Base-by-base conservation (phyloP, 2,329 filamentous ascomycete genomes). In the Paracorniculantispora psalliotae region DNA sequence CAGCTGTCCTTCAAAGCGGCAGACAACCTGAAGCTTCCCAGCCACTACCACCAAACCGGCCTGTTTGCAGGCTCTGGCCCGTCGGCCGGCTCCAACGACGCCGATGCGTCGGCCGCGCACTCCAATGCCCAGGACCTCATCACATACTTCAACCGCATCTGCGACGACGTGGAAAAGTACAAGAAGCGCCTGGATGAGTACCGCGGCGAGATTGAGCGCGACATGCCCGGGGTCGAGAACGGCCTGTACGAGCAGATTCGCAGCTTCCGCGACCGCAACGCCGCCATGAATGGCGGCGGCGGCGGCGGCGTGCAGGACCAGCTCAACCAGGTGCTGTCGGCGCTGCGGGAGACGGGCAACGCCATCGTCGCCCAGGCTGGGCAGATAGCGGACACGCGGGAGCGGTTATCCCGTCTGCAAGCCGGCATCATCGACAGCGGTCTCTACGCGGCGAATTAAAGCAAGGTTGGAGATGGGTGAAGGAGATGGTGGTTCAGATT, bases 1-100 rank as follows among this genome's bases (percentile, higher is more conserved):
- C 83, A 86, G 64, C 80, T 91, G 57, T 84, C 84, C 61, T 90
- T 91, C 77, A 84, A 87, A 59, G 87, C 87, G 23, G 84, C 90
- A 33, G 87, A 91, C 67, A 90, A 90, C 67, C 78, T 92, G 57
- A 86, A 87, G 65, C 78, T 92, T 17, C 90, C 90, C 3, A 72
- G 76, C 15, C 79, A 81, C 65, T 82, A 81, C 63, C 79, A 82
- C 64, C 75, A 77, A 56, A 77, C 76, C 0, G 75, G 76, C 13
- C 73, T 78, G 1, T 78, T 77, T 41, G 74, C 74, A 13, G 73
- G 71, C 26, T 63, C 70, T 10, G 57, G 69, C 3, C 65, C 71
- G 2, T 59, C 68, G 1, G 61, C 66, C 10, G 66, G 70, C 48
- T 62, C 72, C 4, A 68, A 64, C 41, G 66, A 67, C 12, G 62